Conservation (phyloP, 2,329 filamentous ascomycete genomes). For the Fusarium nelsonii region DNA sequence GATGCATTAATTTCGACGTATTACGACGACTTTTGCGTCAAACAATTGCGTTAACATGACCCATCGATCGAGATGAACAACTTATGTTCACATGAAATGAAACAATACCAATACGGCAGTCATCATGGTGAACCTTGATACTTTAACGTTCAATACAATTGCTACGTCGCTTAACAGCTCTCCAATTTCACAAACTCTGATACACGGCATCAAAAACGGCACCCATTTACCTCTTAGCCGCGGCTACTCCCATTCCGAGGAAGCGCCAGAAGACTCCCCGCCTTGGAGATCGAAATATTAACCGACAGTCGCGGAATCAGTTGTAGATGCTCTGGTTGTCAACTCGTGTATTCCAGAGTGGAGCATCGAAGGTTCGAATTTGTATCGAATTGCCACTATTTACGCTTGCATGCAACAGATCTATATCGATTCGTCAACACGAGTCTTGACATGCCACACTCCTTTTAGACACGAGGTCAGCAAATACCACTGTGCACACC, state of each 20-base stretch:
- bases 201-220: slow-evolving; percentile 18
- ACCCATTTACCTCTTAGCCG: slow-evolving; percentile 15
- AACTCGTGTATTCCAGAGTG: slow-evolving; percentile 34
- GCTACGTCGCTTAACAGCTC: slow-evolving; percentile 7
- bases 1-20: neutral
- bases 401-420: slow-evolving; percentile 23
- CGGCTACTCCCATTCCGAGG: slow-evolving; percentile 30
- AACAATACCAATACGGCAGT: slow-evolving; percentile 5
- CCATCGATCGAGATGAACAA: slow-evolving; percentile 1
- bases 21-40: slow-evolving; percentile 10
- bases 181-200: slow-evolving; percentile 11
- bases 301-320: slow-evolving; percentile 17
- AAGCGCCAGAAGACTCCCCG: slow-evolving; percentile 31
- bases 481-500: slow-evolving; percentile 16
- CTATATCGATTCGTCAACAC: slow-evolving; percentile 22
- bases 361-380: slow-evolving; percentile 20
- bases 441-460: slow-evolving; percentile 16
- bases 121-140: neutral
- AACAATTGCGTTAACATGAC: slow-evolving; percentile 11
- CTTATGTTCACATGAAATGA: slow-evolving; percentile 2
- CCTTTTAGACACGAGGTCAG: slow-evolving; percentile 23
- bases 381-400: slow-evolving; percentile 27
- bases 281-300: slow-evolving; percentile 21
- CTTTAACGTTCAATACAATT: neutral
- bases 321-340: slow-evolving; percentile 15